These are phyloP conservation scores for Ailanthus altissimus DNA, from an alignment of 345 rosid genomes.

Conservation along the genomic window DNA sequence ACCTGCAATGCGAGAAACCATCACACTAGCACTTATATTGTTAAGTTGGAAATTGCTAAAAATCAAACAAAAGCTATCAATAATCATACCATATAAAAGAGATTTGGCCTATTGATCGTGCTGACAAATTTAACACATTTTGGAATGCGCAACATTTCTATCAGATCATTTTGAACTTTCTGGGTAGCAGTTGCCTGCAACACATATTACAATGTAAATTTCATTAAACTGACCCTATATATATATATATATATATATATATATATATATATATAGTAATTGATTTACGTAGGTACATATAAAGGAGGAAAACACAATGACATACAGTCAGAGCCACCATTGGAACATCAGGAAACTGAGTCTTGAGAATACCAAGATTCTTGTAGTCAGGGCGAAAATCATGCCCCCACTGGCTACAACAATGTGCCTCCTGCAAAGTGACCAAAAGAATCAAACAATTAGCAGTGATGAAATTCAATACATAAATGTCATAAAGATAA, in stretches of 20 bases:
- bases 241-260: no score
- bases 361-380: constrained; percentile 87
- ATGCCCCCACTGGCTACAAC: constrained; percentile 99
- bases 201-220: constrained; percentile 18
- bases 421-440: constrained; percentile 93
- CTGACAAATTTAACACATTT: constrained; percentile 82
- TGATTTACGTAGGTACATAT: neutral
- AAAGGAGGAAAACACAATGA: constrained; percentile 24
- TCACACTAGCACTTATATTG: constrained; percentile 12
- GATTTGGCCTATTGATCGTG: constrained; percentile 95
- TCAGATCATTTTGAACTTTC: constrained; percentile 86
- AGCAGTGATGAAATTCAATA: neutral
- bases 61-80: constrained; percentile 3
- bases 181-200: constrained; percentile 94
- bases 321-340: constrained; percentile 92
- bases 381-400: constrained; percentile 99
- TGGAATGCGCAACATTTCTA: constrained; percentile 83
- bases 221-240: constrained; percentile 15
- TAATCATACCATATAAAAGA: constrained; percentile 75
- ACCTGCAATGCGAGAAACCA: constrained; percentile 52
- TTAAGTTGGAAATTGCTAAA: constrained; percentile 18
- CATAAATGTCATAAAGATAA: neutral
- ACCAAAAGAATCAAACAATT: constrained; percentile 17
- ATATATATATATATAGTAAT: no score
- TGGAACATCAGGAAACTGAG: constrained; percentile 86